A percentile compares a stretch with the other conserved stretches of the same genome.
phyloP scores from a whole-genome alignment of 306 rosid species.

The Trifolium fragiferum region DNA sequence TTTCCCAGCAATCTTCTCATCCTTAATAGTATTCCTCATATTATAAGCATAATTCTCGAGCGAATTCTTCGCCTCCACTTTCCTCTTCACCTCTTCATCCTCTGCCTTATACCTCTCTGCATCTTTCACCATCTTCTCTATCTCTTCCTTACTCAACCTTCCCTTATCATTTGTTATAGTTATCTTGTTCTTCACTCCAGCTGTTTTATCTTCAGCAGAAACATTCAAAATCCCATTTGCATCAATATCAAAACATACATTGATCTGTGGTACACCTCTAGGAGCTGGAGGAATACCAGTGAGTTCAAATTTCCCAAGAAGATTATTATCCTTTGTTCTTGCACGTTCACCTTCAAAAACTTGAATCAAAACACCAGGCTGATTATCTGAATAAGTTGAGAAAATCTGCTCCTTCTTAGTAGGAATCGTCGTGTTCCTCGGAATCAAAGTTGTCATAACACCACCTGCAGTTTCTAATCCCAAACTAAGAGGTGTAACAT shows the following conservation, averaged over 20 bases:
- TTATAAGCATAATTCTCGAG: slow-evolving; percentile 86
- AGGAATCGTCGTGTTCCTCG: slow-evolving; percentile 81
- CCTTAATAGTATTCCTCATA: slow-evolving; percentile 80
- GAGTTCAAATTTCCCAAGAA: slow-evolving; percentile 79
- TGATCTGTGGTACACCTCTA: slow-evolving; percentile 80
- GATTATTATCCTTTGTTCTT: slow-evolving; percentile 71
- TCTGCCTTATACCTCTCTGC: slow-evolving; percentile 85
- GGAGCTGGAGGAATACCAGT: slow-evolving; percentile 87
- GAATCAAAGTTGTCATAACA: slow-evolving; percentile 79
- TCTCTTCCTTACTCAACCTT: slow-evolving; percentile 82
- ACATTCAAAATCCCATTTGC: slow-evolving; percentile 83
- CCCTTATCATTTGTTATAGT: slow-evolving; percentile 86
- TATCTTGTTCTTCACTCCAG: slow-evolving; percentile 88
- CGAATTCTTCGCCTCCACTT: slow-evolving; percentile 81
- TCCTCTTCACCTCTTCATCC: slow-evolving; percentile 89
- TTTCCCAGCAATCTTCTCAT: slow-evolving; percentile 70
- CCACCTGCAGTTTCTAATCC: slow-evolving; percentile 87
- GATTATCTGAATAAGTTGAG: slow-evolving; percentile 77
- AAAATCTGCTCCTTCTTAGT: slow-evolving; percentile 88
- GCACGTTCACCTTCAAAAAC: slow-evolving; percentile 87
- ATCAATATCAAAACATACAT: slow-evolving; percentile 72
- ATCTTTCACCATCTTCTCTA: slow-evolving; percentile 82
- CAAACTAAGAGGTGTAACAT: slow-evolving; percentile 75
- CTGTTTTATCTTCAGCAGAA: slow-evolving; percentile 80
- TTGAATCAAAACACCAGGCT: slow-evolving; percentile 85